Evolutionary conservation across 2,329 filamentous ascomycete species (phyloP), one percentile per base, ranked within the genome.

Genomic region (Nigrospora sphaerica): DNA sequence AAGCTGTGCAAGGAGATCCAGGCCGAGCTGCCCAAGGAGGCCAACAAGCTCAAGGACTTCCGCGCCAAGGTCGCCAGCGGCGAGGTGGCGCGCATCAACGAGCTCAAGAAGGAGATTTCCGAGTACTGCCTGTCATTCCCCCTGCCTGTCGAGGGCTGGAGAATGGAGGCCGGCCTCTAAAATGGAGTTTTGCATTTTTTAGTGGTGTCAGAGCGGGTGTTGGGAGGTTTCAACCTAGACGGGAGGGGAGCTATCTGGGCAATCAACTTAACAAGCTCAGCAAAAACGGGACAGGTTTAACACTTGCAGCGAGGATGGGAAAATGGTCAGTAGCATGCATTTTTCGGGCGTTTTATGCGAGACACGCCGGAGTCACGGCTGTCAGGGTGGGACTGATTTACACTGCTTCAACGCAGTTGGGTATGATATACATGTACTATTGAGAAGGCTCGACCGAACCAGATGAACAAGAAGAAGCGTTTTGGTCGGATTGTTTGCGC

Each of bases 11-110:
- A 90, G 80, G 83, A 91, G 63, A 77, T 95, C 59, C 93, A 97
- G 77, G 76, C 66, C 49, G 74, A 78, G 54, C 81, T 97, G 19
- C 92, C 93, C 68, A 96, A 96, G 83, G 87, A 93, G 71, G 89
- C 88, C 62, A 98, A 97, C 83, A 96, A 95, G 83, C 88, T 95
- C 69, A 97, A 97, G 84, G 93, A 98, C 78, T 97, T 98, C 86
- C 95, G 92, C 80, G 83, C 82, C 66, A 92, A 89, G 80, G 88
- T 95, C 52, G 81, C 86, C 48, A 73, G 77, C 56, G 91, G 89
- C 54, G 80, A 85, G 62, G 77, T 95, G 42, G 70, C 80, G 51
- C 87, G 91, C 75, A 92, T 98, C 72, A 83, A 86, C 66, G 80
- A 78, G 57, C 78, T 95, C 66, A 87, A 84, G 75, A 86, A 89